Base-by-base conservation (phyloP, 306 rosid species). In the Medicago arabica region DNA sequence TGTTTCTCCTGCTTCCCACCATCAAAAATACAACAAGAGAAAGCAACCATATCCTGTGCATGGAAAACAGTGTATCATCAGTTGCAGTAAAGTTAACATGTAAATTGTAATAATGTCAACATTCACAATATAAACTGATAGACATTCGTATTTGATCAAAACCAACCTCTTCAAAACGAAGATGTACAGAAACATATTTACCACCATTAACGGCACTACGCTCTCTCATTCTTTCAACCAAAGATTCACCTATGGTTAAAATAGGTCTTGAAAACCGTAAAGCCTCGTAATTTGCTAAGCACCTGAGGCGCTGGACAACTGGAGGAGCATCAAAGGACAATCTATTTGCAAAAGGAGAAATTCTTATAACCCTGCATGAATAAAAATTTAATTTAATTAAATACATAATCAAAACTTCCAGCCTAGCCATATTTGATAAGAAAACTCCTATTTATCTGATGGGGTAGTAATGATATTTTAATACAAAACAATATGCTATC, bases 271-370 rank as follows among this genome's bases (percentile, higher is more conserved):
- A 83, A 81, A 95, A 95, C 80, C 91, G 86, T 72, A 95, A 74
- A 62, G 97, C 96, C 82, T 86, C 86, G 66, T 95, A 95, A 78
- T 92, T 95, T 74, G 99, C 97, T 72, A 95, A 84, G 92, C 99
- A 95, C 84, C 97, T 88, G 41, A 92, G 90, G 51, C 92, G 88
- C 71, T 95, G 97, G 76, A 92, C 97, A 78, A 87, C 91, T 66
- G 97, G 93, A 73, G 99, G 97, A 70, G 97, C 96, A 82, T 90
- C 97, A 79, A 90, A 88, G 34, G 99, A 92, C 80, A 95, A 75
- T 79, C 99, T 85, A 86, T 95, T 95, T 28, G 99, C 99, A 85
- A 92, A 92, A 74, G 99, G 99, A 60, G 99, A 95, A 76, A 95
- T 90, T 84, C 99, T 84, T 81, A 95, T 89, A 80, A 95, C 88